Evolutionary conservation across 129 eudicot species (phyloP), one percentile per base, ranked within the genome.

Genomic region (Centella asiatica): DNA sequence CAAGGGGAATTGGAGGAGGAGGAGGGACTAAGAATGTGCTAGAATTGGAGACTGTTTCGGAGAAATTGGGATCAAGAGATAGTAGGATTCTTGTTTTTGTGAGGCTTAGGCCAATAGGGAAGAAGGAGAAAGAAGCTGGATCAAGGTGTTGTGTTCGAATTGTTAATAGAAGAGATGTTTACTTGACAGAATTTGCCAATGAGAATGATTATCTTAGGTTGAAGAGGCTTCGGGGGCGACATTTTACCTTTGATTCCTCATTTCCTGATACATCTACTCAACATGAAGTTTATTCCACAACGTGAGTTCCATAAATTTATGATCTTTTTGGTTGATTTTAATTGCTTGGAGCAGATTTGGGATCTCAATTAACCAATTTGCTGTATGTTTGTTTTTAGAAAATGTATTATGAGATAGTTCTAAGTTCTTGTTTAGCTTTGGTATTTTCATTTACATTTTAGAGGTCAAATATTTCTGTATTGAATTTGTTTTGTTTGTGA

Each of bases 121-220:
- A 77, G 80, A 88, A 81, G 70, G 96, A 88, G 72, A 88, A 62
- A 19, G 96, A 88, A 23, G 81, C 69, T 19, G 89, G 89, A 49
- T 74, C 86, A 20, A 74, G 84, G 74, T 84, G 89, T 67, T 88
- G 94, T 65, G 89, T 88, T 6, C 54, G 84, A 36, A 79, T 88
- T 52, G 94, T 84, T 67, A 84, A 88, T 29, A 71, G 69, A n/a
- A 81, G 89, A 62, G 96, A 88, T 65, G 84, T 88, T 81, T 88
- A 78, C 64, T 65, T 88, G 74, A 84, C 96, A 19, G 96, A 84
- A 70, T 84, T 88, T 2, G 89, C 86, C 0, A 81, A 74, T 6
- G 96, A 88, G 56, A 81, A 81, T 25, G 94, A 88, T 71, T 88
- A 88, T 68, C 82, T 88, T 12, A 60, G 96, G 68, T 81, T 88